A percentile compares a stretch with the other conserved stretches of the same genome.
phyloP scores from a whole-genome alignment of 495 filamentous ascomycete species.

The Immersiella caudata region DNA sequence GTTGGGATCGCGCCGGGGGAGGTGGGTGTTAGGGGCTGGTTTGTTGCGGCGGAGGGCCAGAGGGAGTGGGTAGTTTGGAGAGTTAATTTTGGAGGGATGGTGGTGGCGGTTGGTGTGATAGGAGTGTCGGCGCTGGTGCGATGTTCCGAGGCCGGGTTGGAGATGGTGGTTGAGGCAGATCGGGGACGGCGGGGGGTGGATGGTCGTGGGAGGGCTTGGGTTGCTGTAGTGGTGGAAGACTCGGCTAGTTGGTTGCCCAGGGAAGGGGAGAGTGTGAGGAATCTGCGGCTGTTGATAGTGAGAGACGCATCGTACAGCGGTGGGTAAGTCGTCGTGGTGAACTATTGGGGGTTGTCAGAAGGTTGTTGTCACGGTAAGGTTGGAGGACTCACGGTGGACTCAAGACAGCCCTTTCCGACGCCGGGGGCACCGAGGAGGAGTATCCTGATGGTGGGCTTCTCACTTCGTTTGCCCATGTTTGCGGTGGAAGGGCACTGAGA shows the following conservation, averaged over 20 bases:
- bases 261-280: constrained; percentile 24
- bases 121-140: neutral
- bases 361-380: neutral
- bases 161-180: constrained; percentile 27
- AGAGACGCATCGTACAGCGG: constrained; percentile 30
- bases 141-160: constrained; percentile 24
- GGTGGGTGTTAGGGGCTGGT: neutral
- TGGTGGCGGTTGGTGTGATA: neutral
- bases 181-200: constrained; percentile 13
- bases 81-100: neutral
- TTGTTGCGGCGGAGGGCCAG: neutral
- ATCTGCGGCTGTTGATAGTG: constrained; percentile 29
- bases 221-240: neutral
- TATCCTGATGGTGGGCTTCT: constrained; percentile 31
- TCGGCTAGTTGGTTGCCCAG: neutral
- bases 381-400: constrained; percentile 26
- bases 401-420: constrained; percentile 35
- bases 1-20: no score
- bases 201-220: neutral
- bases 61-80: constrained; percentile 11
- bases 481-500: neutral
- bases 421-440: constrained; percentile 30
- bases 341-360: constrained; percentile 19
- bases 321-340: constrained; percentile 35
- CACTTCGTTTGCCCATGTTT: constrained; percentile 20